Conservation (phyloP, 2,329 filamentous ascomycete genomes). For the Exserohilum rostratum region DNA sequence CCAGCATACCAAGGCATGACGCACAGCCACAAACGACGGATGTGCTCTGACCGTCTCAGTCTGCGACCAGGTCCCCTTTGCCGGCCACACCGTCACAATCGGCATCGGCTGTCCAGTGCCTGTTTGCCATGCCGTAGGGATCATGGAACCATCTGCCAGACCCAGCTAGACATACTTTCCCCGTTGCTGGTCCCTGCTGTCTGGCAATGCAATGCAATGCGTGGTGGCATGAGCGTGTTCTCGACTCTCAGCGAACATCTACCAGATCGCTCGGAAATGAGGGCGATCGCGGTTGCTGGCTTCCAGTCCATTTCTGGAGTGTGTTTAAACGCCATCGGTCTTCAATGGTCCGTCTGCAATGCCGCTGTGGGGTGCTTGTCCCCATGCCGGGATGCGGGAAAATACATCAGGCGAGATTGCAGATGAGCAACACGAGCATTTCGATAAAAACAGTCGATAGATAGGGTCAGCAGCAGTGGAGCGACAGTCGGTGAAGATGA, state of each 20-base stretch:
- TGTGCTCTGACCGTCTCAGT: conserved; percentile 4
- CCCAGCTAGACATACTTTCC: conserved; percentile 11
- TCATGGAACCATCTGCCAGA: neutral
- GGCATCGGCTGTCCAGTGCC: conserved; percentile 6
- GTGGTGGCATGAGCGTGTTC: conserved; percentile 3
- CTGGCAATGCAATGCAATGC: conserved; percentile 3
- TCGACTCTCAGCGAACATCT: conserved; percentile 12
- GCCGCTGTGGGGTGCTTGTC: conserved; percentile 1
- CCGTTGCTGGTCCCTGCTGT: conserved; percentile 3
- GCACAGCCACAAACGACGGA: conserved; percentile 18
- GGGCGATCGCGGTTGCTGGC: conserved; percentile 8
- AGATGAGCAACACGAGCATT: conserved; percentile 1
- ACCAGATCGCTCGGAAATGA: conserved; percentile 18
- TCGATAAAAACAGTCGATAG: neutral
- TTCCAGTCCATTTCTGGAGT: conserved; percentile 1
- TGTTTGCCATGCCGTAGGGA: neutral
- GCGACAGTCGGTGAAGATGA: neutral
- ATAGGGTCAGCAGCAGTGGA: neutral
- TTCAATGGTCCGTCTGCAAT: conserved; percentile 1
- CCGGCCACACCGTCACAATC: neutral
- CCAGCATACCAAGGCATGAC: conserved; percentile 14
- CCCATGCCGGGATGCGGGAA: conserved; percentile 1
- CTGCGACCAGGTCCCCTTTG: neutral
- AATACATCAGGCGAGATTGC: conserved; percentile 14
- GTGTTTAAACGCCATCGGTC: neutral